A percentile compares a stretch with the other conserved stretches of the same genome.
These are phyloP conservation scores for Hippophae gyantsensis DNA, from an alignment of 306 rosid genomes.

Conservation along the genomic window DNA sequence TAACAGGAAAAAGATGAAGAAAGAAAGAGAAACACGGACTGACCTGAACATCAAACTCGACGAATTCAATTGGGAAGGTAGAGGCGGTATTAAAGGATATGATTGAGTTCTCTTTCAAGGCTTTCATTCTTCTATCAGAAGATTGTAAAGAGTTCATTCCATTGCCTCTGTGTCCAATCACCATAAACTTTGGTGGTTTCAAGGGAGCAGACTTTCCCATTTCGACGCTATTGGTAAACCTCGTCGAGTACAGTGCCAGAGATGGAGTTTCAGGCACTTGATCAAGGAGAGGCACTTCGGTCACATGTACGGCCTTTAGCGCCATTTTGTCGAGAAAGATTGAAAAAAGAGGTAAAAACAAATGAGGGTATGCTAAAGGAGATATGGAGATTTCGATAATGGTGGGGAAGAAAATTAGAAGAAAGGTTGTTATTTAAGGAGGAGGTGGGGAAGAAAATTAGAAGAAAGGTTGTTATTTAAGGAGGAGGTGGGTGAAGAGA, in stretches of 20 bases:
- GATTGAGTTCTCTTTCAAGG: constrained; percentile 46
- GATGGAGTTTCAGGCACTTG: constrained; percentile 39
- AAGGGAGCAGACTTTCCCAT: constrained; percentile 21
- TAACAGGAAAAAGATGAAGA: not conserved
- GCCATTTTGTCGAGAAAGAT: constrained; percentile 19
- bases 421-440: not conserved
- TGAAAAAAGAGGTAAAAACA: not conserved
- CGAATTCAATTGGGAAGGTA: constrained; percentile 33
- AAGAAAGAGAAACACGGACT: not conserved
- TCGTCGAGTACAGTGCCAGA: constrained; percentile 18
- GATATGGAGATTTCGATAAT: not conserved
- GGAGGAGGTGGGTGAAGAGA: not conserved
- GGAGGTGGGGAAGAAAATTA: not conserved
- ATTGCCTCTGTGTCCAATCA: constrained; percentile 48
- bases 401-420: not conserved
- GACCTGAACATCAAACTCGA: constrained; percentile 58
- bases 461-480: not conserved
- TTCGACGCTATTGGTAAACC: constrained; percentile 35
- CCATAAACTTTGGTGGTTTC: constrained; percentile 27
- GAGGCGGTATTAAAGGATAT: constrained; percentile 41
- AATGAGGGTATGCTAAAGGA: not conserved
- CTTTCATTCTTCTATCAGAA: constrained; percentile 35
- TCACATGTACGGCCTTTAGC: constrained; percentile 44
- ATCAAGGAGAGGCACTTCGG: constrained; percentile 49
- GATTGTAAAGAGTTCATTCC: constrained; percentile 51